Percentiles rank a stretch among this genome's conserved stretches.
Conservation (phyloP, 2,329 filamentous ascomycete species). For the Beauveria pseudobassiana region DNA sequence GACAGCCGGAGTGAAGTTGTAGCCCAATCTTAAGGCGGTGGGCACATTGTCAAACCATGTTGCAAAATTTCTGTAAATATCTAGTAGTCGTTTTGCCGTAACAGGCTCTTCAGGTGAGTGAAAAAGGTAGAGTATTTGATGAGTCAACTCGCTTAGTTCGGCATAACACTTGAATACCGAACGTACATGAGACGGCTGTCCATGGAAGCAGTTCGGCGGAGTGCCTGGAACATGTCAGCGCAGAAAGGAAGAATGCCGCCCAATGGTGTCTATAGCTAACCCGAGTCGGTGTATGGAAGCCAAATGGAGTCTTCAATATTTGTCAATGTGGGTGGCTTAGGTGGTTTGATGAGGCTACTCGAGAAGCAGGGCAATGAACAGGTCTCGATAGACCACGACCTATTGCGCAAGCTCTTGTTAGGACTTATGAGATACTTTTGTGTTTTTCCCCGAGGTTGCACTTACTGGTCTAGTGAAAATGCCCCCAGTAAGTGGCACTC, state of each 20-base stretch:
- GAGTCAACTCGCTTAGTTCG: conserved; percentile 65
- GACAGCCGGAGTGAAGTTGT: conserved; percentile 65
- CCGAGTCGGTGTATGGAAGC: conserved; percentile 46
- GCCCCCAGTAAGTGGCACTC: conserved; percentile 54
- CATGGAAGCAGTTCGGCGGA: conserved; percentile 46
- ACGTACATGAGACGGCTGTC: conserved; percentile 60
- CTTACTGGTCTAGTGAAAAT: conserved; percentile 56
- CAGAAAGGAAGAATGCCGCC: neutral
- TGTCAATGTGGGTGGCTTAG: conserved; percentile 52
- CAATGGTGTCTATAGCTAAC: neutral
- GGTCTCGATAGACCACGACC: conserved; percentile 57
- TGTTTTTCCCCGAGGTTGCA: conserved; percentile 1
- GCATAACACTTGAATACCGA: conserved; percentile 62
- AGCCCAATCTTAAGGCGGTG: conserved; percentile 52
- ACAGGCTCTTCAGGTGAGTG: conserved; percentile 61
- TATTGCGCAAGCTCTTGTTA: conserved; percentile 19
- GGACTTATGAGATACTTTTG: neutral
- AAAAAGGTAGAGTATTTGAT: conserved; percentile 61
- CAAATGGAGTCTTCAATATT: conserved; percentile 53
- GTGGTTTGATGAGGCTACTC: conserved; percentile 44
- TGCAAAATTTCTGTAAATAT: conserved; percentile 61
- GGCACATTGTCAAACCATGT: conserved; percentile 63
- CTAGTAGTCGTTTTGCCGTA: conserved; percentile 54
- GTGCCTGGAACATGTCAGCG: conserved; percentile 30
- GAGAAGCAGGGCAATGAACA: conserved; percentile 54